These are phyloP conservation scores for Artemisia argyi DNA, from an alignment of 129 eudicot genomes.

Conservation along the genomic window DNA sequence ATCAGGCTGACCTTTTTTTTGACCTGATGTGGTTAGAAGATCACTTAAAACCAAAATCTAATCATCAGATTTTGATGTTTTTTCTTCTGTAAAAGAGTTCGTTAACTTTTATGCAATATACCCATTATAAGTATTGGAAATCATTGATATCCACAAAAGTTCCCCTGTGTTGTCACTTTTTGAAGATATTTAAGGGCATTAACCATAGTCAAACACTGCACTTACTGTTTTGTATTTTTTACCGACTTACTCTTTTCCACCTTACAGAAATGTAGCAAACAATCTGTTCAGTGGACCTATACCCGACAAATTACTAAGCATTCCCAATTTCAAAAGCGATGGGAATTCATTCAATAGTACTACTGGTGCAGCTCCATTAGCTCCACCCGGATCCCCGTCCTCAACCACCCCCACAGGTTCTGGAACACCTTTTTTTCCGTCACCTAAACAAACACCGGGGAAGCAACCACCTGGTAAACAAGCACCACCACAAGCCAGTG, in stretches of 20 bases:
- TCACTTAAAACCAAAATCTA: too few species aligned
- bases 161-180: too few species aligned
- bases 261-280: constrained; percentile 71
- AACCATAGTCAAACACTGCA: not conserved
- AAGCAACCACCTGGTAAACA: constrained; percentile 47
- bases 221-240: constrained; percentile 3
- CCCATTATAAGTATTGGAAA: too few species aligned
- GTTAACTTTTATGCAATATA: too few species aligned
- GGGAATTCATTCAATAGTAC: constrained; percentile 66
- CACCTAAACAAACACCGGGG: constrained; percentile 51
- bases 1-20: too few species aligned
- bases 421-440: constrained; percentile 39
- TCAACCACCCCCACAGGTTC: constrained; percentile 47
- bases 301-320: constrained; percentile 69
- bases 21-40: too few species aligned
- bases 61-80: too few species aligned
- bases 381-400: constrained; percentile 56
- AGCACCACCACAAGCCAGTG: constrained; percentile 49
- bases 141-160: too few species aligned
- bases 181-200: not conserved
- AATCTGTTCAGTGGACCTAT: constrained; percentile 83
- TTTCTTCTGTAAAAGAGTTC: too few species aligned
- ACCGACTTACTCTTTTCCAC: constrained; percentile 1
- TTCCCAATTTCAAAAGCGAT: constrained; percentile 66
- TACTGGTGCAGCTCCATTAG: constrained; percentile 52